Evolutionary conservation across 345 rosid genomes (phyloP), one percentile per base, ranked within the genome.

Genomic region (Excoecaria agallocha): DNA sequence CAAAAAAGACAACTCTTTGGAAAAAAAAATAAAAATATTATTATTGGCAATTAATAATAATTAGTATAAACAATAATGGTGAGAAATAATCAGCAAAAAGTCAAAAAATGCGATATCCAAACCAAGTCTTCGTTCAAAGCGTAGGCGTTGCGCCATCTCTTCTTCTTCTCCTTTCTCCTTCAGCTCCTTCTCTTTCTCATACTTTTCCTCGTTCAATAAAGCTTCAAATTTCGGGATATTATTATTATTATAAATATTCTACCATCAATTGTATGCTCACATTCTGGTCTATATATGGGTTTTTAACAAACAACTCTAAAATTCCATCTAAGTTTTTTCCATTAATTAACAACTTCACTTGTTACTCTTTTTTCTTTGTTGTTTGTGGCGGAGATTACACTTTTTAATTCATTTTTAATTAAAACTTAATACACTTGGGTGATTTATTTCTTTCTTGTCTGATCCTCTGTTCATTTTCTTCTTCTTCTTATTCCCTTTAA

Each of bases 231-330:
- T 12, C 3, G 45, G 19, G 24, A 16, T 39, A 8, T 20, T 45
- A 46, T 25, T 58, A 25, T 69, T 12, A 54, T 69, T 0, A 16
- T 16, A 54, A n/a, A n/a, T n/a, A n/a, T n/a, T n/a, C 10, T 6
- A 39, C 30, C 10, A n/a, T 41, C n/a, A 20, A n/a, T 64, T 64
- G 5, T 12, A 8, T 6, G 30, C 41, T 64, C 51, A 64, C 30
- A 64, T 64, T 64, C 30, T 38, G 25, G 30, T 64, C 68, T 64
- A 64, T 64, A 39, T 64, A 64, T 64, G 68, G 17, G 17, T 30
- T 15, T 41, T n/a, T 16, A 64, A 43, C 68, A 63, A 43, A 19
- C 49, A 55, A 52, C 56, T 52, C 59, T 16, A 39, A 30, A 64
- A 41, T 41, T 64, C 20, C 50, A 41, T 39, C 46, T 2, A 4